These are phyloP conservation scores for Macadamia integrifolia DNA, from an alignment of 164 flowering plant genomes.

Conservation along the genomic window DNA sequence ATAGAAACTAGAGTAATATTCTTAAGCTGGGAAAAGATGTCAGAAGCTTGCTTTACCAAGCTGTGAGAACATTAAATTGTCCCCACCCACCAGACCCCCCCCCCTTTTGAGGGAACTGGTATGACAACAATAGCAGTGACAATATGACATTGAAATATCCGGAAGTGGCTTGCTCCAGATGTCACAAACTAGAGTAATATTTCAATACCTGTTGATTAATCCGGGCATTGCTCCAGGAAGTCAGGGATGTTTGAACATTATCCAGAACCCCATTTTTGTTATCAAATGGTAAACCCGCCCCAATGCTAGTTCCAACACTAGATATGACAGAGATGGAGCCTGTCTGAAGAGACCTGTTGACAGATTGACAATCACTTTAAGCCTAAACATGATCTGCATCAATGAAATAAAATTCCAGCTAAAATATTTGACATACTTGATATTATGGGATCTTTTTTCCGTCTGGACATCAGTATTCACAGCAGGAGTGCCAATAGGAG, in stretches of 20 bases:
- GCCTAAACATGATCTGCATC: background rate
- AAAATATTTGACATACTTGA: slow-evolving; percentile 35
- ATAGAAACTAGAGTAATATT: too few species aligned
- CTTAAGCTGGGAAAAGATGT: too few species aligned
- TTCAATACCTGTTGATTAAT: slow-evolving; percentile 56
- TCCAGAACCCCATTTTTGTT: slow-evolving; percentile 43
- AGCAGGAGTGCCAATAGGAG: slow-evolving; percentile 86
- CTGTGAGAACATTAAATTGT: background rate
- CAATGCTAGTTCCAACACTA: slow-evolving; percentile 35
- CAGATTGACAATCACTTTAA: slow-evolving; percentile 4
- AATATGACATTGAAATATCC: background rate
- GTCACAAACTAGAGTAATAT: background rate
- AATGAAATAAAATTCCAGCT: background rate
- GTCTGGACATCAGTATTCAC: slow-evolving; percentile 39
- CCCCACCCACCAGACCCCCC: background rate
- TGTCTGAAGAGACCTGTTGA: slow-evolving; percentile 45
- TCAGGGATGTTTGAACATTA: slow-evolving; percentile 41
- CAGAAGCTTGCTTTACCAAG: too few species aligned
- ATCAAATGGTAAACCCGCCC: slow-evolving; percentile 40
- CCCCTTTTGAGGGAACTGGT: background rate
- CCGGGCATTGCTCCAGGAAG: slow-evolving; percentile 51
- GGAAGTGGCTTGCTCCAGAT: too few species aligned
- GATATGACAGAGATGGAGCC: slow-evolving; percentile 29
- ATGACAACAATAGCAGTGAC: background rate
- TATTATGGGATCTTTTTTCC: slow-evolving; percentile 35